Conservation (phyloP, 1,284 basidiomycete species). For the Ceratobasidium sp. region DNA sequence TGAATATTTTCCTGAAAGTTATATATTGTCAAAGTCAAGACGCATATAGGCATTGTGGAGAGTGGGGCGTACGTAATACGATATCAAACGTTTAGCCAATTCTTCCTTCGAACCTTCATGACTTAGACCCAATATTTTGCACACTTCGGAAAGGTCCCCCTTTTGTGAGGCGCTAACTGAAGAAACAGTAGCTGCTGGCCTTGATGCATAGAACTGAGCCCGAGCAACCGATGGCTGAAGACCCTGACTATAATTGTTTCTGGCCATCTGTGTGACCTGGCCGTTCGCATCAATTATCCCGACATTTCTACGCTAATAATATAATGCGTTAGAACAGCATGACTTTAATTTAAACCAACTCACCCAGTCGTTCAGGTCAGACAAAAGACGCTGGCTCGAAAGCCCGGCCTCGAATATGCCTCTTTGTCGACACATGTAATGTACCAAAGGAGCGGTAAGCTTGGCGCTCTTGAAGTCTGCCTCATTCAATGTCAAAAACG, state of each 20-base stretch:
- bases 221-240: background rate
- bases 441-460: background rate
- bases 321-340: background rate
- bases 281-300: too few species aligned
- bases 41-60: too few species aligned
- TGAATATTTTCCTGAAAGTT: background rate
- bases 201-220: background rate
- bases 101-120: background rate
- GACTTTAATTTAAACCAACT: background rate
- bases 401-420: slow-evolving; percentile 1
- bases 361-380: background rate
- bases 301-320: background rate
- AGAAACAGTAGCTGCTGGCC: background rate
- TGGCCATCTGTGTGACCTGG: too few species aligned
- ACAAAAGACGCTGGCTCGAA: background rate
- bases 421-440: background rate
- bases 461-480: background rate
- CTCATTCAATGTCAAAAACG: background rate
- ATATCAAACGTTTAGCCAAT: background rate
- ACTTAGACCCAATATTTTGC: too few species aligned
- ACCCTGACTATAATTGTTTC: too few species aligned
- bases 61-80: background rate
- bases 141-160: too few species aligned
- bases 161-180: background rate
- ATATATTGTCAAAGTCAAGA: background rate